phyloP scores from a whole-genome alignment of 208 protist genomes.

The Phytomonas serpens region DNA sequence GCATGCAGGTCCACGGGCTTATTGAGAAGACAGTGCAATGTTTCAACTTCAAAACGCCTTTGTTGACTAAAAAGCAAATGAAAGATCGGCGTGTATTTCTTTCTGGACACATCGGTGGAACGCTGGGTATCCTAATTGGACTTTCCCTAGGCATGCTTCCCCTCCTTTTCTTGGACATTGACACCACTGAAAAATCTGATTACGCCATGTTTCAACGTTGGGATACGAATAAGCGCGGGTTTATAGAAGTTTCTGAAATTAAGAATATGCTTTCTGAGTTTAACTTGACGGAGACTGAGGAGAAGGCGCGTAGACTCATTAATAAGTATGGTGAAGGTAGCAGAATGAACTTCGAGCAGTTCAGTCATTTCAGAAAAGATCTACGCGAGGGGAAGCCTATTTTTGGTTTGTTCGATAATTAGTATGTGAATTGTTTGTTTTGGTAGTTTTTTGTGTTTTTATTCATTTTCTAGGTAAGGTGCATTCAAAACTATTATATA shows the following conservation, averaged over 20 bases:
- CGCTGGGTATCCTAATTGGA: constrained; percentile 79
- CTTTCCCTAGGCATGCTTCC: constrained; percentile 85
- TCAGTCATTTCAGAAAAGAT: constrained; percentile 54
- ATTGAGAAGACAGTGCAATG: constrained; percentile 83
- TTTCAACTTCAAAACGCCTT: constrained; percentile 58
- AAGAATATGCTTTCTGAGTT: constrained; percentile 48
- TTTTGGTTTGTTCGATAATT: constrained; percentile 28
- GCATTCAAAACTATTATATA: neutral
- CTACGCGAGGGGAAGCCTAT: constrained; percentile 57
- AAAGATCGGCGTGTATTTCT: constrained; percentile 73
- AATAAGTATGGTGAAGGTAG: constrained; percentile 60
- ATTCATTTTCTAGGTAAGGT: neutral
- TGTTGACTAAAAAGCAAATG: constrained; percentile 82
- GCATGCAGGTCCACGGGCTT: constrained; percentile 88
- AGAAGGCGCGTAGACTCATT: constrained; percentile 35
- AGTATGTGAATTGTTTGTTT: neutral
- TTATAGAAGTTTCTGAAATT: constrained; percentile 62
- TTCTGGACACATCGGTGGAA: constrained; percentile 84
- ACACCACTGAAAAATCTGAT: constrained; percentile 68
- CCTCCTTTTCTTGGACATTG: constrained; percentile 58
- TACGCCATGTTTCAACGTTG: constrained; percentile 70
- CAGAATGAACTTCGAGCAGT: constrained; percentile 67
- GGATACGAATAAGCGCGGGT: constrained; percentile 69
- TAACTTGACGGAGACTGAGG: constrained; percentile 30
- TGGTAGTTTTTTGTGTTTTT: constrained; percentile 15